Base-by-base conservation (phyloP, 441 rosid genomes). In the Sinapis alba region DNA sequence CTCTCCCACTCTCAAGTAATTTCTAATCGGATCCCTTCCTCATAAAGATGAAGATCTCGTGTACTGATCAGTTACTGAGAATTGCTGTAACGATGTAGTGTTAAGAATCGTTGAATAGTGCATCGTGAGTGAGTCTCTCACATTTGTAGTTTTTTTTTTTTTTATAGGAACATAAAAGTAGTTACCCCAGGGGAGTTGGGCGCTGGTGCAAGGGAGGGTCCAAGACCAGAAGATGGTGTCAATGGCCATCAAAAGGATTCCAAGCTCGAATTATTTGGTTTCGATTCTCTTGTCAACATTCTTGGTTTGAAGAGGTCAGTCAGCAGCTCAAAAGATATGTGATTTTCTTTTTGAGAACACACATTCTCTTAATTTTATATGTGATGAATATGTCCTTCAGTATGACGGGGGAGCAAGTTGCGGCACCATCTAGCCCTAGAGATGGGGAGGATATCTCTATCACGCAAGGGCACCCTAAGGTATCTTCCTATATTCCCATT, bases 281-380 rank as follows among this genome's bases (percentile, higher is more conserved):
- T 96, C 27, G 99, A 94, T 84, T 96, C 99, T 65, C 98, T 96
- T 73, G 99, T 96, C 69, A 90, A 86, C 78, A 94, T 96, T 84
- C 99, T 96, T 80, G 99, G 98, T 69, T 92, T 96, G 69, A 92
- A 85, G 84, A 96, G 98, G 99, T 30, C 51, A 59, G 15, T 67
- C 32, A 54, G 36, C n/a, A 11, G 45, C 10, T 15, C 20, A 47
- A 2, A 15, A 47, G 6, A 69, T 34, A 62, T 41, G 62, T 68
- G 47, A 68, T 73, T 77, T 68, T 61, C 21, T 68, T 58, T 32
- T 58, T 32, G 45, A 20, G 23, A 65, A 70, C n/a, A 28, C 59
- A 59, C 41, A 59, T 36, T 69, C 73, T 69, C 41, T 80, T 50
- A 27, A 30, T 36, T 67, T 7, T 34, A 62, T 65, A 51, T 60